Evolutionary conservation across 306 rosid species (phyloP).

Genomic region (Cucumis hystrix): DNA sequence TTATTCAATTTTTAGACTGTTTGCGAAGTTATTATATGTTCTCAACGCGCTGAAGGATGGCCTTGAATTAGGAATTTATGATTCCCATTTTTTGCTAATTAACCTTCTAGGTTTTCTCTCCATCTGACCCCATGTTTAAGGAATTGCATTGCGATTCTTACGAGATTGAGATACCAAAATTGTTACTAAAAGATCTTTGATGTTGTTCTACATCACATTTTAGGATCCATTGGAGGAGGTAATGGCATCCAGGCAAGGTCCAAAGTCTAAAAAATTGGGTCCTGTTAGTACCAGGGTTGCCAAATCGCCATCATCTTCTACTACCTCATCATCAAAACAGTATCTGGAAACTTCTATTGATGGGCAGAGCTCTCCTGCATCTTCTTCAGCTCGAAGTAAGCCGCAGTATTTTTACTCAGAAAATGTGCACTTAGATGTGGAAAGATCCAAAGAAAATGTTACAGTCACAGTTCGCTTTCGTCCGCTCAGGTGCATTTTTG

Average conservation of each 20-base stretch:
- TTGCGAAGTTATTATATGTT: not conserved
- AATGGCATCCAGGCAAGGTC: constrained; percentile 73
- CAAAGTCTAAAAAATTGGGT: constrained; percentile 36
- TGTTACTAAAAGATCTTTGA: constrained; percentile 8
- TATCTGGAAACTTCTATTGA: constrained; percentile 54
- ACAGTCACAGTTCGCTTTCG: constrained; percentile 96
- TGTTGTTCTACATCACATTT: constrained; percentile 9
- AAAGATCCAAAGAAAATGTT: constrained; percentile 71
- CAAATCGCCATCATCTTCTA: constrained; percentile 73
- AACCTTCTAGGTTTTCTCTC: not conserved
- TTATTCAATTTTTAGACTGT: not conserved
- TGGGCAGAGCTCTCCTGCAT: constrained; percentile 76
- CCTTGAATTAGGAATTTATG: not conserved
- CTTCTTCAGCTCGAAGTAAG: constrained; percentile 86
- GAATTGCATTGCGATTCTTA: not conserved
- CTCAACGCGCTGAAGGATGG: not conserved
- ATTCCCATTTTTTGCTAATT: not conserved
- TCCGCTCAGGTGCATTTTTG: constrained; percentile 56
- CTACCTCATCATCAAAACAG: constrained; percentile 77
- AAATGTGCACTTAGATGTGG: constrained; percentile 25
- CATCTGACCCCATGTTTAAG: not conserved
- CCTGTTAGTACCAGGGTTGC: constrained; percentile 29
- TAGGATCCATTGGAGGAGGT: constrained; percentile 31
- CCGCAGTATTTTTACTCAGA: constrained; percentile 51
- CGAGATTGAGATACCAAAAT: not conserved